Base-by-base conservation (phyloP, 2,329 filamentous ascomycete genomes). In the Curvularia sp. region DNA sequence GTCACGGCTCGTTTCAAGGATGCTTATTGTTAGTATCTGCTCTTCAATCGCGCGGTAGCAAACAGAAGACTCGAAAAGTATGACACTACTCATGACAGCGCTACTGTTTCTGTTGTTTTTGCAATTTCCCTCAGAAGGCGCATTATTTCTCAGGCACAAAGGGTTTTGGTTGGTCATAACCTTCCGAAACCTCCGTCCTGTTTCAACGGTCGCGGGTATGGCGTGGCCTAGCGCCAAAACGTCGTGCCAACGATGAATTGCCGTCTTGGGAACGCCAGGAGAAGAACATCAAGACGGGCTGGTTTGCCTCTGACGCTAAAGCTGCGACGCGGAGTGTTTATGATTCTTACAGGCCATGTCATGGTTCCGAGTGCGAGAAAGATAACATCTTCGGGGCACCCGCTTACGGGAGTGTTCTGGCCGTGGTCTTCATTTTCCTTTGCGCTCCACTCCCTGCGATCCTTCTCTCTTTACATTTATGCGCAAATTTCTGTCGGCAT, bases 151-250 rank as follows among this genome's bases (percentile, higher is more conserved):
- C 50, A 58, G 55, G 51, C 27, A 41, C 10, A 25, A 23, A 36
- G 41, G 25, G 46, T 49, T 42, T 56, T 38, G 30, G 45, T 59
- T 57, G 30, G 50, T 34, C 43, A 13, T 28, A 28, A 45, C 45
- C 46, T 56, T 53, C 48, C 52, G 55, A 63, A 61, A 63, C 55
- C 49, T 41, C 50, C 43, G 49, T 50, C 53, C 51, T 47, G 55
- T 58, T 58, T 58, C 55, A 55, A 58, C 25, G 21, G 45, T n/a
- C 43, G 49, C 36, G 42, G 41, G 15, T 25, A 49, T 53, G 43
- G 53, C 55, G 57, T 51, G 21, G 36, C 54, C 42, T 57, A 47
- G 50, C 53, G 36, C 53, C 47, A 36, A 51, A 52, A 38, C 30
- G 38, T 52, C 34, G 30, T 49, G 34, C 49, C 23, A 47, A 34